Base-by-base conservation (phyloP, 257 asterid species). In the Solanum bukasovii region DNA sequence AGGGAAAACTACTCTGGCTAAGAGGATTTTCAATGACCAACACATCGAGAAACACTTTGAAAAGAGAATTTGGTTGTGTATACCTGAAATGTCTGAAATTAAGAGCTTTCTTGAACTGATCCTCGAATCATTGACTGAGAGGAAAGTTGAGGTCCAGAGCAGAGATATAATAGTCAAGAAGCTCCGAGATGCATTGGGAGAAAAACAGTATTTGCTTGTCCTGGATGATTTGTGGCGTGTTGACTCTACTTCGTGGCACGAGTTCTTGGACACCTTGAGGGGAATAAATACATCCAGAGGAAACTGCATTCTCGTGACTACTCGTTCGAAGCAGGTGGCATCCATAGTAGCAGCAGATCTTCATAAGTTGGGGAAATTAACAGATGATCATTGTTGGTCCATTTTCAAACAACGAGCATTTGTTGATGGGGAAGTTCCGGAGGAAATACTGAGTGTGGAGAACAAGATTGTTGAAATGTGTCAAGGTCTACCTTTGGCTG, bases 401-500 rank as follows among this genome's bases (percentile, higher is more conserved):
- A 42, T 42, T 42, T 42, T 42, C 49, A 42, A 42, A 42, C 13
- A 42, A 42, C 63, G 52, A 13, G 91, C 90, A 9, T 91, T 86
- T 74, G 88, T 46, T 29, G 38, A 63, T 31, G 87, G 81, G 7
- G 83, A 87, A 3, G 82, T 74, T 31, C 18, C 5, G 7, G 82
- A 78, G 75, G 87, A 11, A 40, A 2, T 89, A 25, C 67, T 27
- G 21, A 56, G 34, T 10, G 18, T 71, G 16, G 84, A 84, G 11
- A 52, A 34, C 68, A 49, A 7, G 59, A 46, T 87, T 44, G 86
- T 87, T 31, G 75, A 65, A 6, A 78, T 82, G 49, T 91, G 91
- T 49, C 16, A 75, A 0, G 91, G 90, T 25, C 81, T 90, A 59
- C 91, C 91, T 12, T 56, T 90, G 70, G 91, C 90, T 25, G 73